These are phyloP conservation scores for Phalaenopsis hybrid DNA, from an alignment of 116 monocot species.

Conservation along the genomic window DNA sequence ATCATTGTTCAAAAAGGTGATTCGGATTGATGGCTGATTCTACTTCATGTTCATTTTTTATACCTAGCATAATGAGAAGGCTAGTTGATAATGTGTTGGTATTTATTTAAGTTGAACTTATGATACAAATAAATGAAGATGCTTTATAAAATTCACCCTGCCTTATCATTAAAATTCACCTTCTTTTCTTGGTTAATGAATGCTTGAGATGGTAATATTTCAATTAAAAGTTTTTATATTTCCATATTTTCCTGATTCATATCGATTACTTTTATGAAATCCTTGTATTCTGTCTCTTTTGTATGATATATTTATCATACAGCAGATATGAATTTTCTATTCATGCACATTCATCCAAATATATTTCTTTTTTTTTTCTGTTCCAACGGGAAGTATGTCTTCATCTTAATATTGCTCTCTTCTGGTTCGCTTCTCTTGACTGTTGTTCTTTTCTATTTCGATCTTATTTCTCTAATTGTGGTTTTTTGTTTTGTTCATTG, in stretches of 20 bases:
- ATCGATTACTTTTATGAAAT: too few relatives aligned
- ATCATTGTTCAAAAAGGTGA: neutral
- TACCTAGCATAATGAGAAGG: too few relatives aligned
- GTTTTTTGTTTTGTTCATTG: neutral
- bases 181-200: neutral
- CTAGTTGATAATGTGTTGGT: neutral
- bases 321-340: neutral
- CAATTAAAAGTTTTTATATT: neutral
- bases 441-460: neutral
- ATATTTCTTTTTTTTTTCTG: neutral
- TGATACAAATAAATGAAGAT: neutral
- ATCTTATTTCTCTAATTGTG: neutral
- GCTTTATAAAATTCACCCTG: neutral
- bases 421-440: neutral
- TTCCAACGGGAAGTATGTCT: neutral
- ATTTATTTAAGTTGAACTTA: neutral
- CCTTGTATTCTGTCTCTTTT: neutral
- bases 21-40: neutral
- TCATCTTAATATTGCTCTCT: neutral
- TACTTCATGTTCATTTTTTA: too few relatives aligned
- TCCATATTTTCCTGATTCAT: neutral
- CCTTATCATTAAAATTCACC: neutral
- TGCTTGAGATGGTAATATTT: neutral
- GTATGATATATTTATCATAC: neutral
- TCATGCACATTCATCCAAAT: neutral